Base-by-base conservation (phyloP, 805 yeast species). In the Candida gorgasii region DNA sequence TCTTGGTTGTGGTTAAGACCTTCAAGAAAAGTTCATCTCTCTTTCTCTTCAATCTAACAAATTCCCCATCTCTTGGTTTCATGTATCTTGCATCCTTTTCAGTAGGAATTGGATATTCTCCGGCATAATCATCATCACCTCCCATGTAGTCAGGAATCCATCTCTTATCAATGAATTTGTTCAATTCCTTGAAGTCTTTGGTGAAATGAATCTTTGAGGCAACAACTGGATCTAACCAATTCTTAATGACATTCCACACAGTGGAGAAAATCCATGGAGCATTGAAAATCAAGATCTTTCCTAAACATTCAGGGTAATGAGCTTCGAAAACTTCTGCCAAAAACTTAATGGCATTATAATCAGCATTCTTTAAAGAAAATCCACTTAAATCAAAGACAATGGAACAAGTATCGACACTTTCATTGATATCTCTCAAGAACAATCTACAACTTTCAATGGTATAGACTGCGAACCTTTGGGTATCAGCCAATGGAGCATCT, bases 191-290 rank as follows among this genome's bases (percentile, higher is more conserved):
- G 18, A 69, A 60, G 50, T 72, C 72, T 57, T 86, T 84, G 17
- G 96, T 86, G 66, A 92, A 93, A 33, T 79, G 78, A 54, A 93
- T 88, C 65, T 92, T 92, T 18, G 92, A 75, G 0, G 97, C 96
- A 42, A 92, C 97, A 17, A 88, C 97, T 2, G 98, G 98, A 60
- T 93, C 98, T 44, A 92, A 72, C 98, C 97, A 92, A 54, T 84
- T 82, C 63, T 88, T 89, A 54, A 93, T 81, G 52, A 92, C 79
- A 52, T 83, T 85, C 98, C 99, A 93, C 46, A 92, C 87, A 17
- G 97, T 92, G 39, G 86, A 80, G 69, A 93, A 93, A 42, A 93
- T 80, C 98, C 97, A 89, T 19, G 99, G 99, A 0, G 99, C 97
- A 54, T 86, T 86, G 68, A 89, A 96, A 47, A 93, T 85, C 51